Percentiles rank a stretch among this genome's conserved stretches.
phyloP scores from a whole-genome alignment of 2,329 filamentous ascomycete genomes.

The Aspergillus persii region DNA sequence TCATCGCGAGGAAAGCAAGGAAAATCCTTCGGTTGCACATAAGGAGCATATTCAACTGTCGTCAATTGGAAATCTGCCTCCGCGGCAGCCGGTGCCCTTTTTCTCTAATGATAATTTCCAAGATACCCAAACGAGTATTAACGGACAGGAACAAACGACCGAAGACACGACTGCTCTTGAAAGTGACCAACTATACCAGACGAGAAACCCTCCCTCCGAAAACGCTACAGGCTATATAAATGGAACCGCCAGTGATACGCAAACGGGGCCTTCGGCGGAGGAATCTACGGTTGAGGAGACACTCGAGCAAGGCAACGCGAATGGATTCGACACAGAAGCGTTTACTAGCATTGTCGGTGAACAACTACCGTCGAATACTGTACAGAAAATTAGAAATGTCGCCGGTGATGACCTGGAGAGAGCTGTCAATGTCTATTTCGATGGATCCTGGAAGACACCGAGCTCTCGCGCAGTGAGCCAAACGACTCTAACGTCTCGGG shows the following conservation, averaged over 20 bases:
- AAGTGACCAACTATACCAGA: not conserved
- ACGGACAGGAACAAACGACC: not conserved
- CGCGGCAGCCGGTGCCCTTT: not conserved
- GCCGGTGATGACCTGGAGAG: constrained; percentile 56
- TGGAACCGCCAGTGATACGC: not conserved
- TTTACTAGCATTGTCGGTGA: constrained; percentile 61
- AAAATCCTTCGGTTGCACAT: not conserved
- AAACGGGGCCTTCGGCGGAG: not conserved
- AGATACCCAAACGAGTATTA: not conserved
- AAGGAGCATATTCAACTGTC: not conserved
- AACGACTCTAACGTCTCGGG: constrained; percentile 4
- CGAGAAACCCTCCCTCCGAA: not conserved
- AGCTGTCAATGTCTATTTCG: constrained; percentile 64
- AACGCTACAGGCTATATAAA: not conserved
- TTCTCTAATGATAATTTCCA: not conserved
- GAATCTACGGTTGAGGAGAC: not conserved
- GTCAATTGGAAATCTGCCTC: not conserved
- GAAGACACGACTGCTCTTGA: not conserved
- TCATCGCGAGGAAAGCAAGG: not conserved
- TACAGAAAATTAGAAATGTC: constrained; percentile 49
- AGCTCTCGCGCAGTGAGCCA: constrained; percentile 10
- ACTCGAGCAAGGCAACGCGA: constrained; percentile 4
- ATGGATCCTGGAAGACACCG: constrained; percentile 58
- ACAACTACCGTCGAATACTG: constrained; percentile 42
- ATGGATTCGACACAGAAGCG: constrained; percentile 54